phyloP scores from a whole-genome alignment of 768 basidiomycete genomes.

The Gymnopilus junonius region DNA sequence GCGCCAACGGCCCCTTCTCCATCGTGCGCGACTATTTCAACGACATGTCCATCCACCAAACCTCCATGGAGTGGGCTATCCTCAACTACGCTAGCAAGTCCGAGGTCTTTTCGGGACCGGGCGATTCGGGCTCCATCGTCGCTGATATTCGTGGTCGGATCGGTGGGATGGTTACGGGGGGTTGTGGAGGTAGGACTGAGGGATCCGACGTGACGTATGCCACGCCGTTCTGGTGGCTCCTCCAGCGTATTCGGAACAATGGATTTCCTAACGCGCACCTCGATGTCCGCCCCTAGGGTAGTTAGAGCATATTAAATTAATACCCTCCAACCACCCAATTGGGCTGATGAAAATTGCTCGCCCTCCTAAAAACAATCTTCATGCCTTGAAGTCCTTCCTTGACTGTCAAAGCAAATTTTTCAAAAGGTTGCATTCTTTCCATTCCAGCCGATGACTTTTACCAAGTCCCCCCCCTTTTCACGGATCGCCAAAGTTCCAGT shows the following conservation, averaged over 20 bases:
- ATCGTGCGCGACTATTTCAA: slow-evolving; percentile 19
- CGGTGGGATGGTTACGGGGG: slow-evolving; percentile 35
- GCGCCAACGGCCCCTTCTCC: slow-evolving; percentile 30
- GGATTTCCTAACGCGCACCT: slow-evolving; percentile 34
- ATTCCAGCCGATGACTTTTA: no score
- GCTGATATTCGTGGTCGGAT: slow-evolving; percentile 30
- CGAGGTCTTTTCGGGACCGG: slow-evolving; percentile 32
- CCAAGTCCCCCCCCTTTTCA: no score
- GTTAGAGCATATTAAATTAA: no score
- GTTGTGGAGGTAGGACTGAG: slow-evolving; percentile 26
- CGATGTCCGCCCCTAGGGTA: slow-evolving; percentile 13
- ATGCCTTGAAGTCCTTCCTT: no score
- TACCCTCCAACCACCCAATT: no score
- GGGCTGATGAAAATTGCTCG: no score
- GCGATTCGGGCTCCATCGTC: slow-evolving; percentile 38
- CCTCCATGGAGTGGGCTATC: slow-evolving; percentile 30
- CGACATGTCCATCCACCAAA: slow-evolving; percentile 7
- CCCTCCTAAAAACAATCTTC: no score
- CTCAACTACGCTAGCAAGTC: slow-evolving; percentile 21
- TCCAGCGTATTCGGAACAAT: slow-evolving; percentile 31
- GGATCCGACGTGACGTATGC: slow-evolving; percentile 33
- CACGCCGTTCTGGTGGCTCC: slow-evolving; percentile 34
- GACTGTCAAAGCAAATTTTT: no score
- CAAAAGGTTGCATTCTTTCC: no score
- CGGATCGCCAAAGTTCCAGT: no score